These are phyloP conservation scores for Cyberlindnera amylophila DNA, from an alignment of 805 yeast genomes.

Conservation along the genomic window DNA sequence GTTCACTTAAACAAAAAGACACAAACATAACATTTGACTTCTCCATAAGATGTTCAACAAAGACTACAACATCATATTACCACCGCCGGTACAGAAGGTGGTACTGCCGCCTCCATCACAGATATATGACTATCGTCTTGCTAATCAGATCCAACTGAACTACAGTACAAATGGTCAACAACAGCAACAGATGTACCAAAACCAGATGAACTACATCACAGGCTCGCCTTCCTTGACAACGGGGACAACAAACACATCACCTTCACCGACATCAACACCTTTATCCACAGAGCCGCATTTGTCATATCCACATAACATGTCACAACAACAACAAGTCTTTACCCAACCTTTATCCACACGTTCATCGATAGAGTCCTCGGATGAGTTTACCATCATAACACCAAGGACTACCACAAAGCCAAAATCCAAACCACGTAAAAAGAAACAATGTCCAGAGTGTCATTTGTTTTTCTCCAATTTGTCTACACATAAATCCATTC, in stretches of 20 bases:
- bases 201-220: slow-evolving; percentile 11
- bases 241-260: slow-evolving; percentile 9
- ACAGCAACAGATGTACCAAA: slow-evolving; percentile 6
- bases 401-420: background rate
- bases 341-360: no score
- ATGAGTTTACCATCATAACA: background rate
- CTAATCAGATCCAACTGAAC: slow-evolving; percentile 9
- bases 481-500: slow-evolving; percentile 81
- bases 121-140: slow-evolving; percentile 13
- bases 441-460: slow-evolving; percentile 72
- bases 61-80: slow-evolving; percentile 16
- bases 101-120: slow-evolving; percentile 19
- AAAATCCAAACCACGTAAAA: slow-evolving; percentile 46
- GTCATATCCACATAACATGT: slow-evolving; percentile 1
- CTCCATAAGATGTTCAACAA: slow-evolving; percentile 6
- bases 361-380: no score
- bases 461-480: slow-evolving; percentile 67
- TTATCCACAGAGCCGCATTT: slow-evolving; percentile 5
- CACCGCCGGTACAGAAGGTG: slow-evolving; percentile 19
- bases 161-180: slow-evolving; percentile 11
- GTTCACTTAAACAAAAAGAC: no score
- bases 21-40: background rate
- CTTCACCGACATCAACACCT: slow-evolving; percentile 9
- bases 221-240: slow-evolving; percentile 3
- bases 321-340: background rate